Conservation (phyloP, 2,329 filamentous ascomycete species). For the Hymenoscyphus infarciens region DNA sequence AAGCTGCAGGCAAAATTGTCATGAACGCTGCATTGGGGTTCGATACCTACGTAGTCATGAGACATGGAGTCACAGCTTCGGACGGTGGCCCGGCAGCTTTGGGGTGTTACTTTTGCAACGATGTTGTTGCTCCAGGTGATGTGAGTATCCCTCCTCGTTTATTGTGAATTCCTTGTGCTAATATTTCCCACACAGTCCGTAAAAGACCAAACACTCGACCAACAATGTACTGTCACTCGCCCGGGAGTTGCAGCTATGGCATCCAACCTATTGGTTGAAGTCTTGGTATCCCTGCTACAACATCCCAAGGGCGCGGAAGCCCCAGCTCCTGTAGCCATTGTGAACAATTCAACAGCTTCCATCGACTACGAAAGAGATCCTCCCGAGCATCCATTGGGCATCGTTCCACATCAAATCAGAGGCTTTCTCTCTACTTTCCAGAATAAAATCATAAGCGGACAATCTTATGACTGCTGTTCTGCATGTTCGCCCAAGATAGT, state of each 20-base stretch:
- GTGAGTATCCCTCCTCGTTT: slow-evolving; percentile 54
- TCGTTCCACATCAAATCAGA: slow-evolving; percentile 76
- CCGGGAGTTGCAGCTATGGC: slow-evolving; percentile 91
- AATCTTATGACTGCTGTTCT: slow-evolving; percentile 76
- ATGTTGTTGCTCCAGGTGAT: slow-evolving; percentile 90
- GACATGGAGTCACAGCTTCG: slow-evolving; percentile 69
- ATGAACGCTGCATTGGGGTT: slow-evolving; percentile 96
- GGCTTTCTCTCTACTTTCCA: slow-evolving; percentile 73
- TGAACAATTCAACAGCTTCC: slow-evolving; percentile 36
- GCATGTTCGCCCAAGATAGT: slow-evolving; percentile 72
- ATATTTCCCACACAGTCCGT: slow-evolving; percentile 60
- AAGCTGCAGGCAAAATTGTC: slow-evolving; percentile 87
- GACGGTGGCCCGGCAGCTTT: slow-evolving; percentile 61
- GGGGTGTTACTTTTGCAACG: slow-evolving; percentile 98
- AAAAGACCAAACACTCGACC: slow-evolving; percentile 91
- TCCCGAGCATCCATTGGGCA: slow-evolving; percentile 57
- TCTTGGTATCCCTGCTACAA: slow-evolving; percentile 83
- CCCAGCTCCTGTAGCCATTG: slow-evolving; percentile 46
- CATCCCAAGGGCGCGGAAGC: slow-evolving; percentile 69
- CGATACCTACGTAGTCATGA: slow-evolving; percentile 96
- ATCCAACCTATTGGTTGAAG: slow-evolving; percentile 84
- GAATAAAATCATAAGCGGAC: slow-evolving; percentile 68
- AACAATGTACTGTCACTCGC: slow-evolving; percentile 95
- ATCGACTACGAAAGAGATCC: slow-evolving; percentile 51
- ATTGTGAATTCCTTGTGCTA: slow-evolving; percentile 14